These are phyloP conservation scores for Venturiaceae sp. DNA, from an alignment of 2,329 filamentous ascomycete species.

Conservation along the genomic window DNA sequence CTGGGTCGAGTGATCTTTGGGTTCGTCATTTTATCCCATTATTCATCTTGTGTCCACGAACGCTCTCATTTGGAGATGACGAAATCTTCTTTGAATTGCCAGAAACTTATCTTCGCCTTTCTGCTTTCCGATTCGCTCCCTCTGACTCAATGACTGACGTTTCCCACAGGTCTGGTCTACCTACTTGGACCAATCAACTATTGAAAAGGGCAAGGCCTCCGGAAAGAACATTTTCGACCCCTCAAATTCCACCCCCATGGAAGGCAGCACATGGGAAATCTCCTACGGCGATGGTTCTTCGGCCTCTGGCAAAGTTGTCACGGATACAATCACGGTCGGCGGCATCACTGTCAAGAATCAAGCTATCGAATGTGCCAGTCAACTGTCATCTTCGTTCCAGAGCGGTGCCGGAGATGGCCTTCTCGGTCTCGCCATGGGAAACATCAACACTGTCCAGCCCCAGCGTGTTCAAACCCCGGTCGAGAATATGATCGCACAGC, in stretches of 20 bases:
- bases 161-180: slow-evolving; percentile 38
- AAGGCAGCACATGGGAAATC: slow-evolving; percentile 52
- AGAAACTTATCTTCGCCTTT: too few relatives aligned
- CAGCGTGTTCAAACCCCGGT: slow-evolving; percentile 51
- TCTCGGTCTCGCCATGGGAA: slow-evolving; percentile 55
- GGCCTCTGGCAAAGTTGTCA: slow-evolving; percentile 55
- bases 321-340: slow-evolving; percentile 52
- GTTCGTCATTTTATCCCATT: slow-evolving; percentile 10
- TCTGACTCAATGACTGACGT: not conserved
- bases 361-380: slow-evolving; percentile 53
- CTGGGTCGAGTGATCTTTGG: slow-evolving; percentile 50
- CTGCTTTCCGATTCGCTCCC: too few relatives aligned
- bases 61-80: too few relatives aligned
- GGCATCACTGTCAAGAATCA: slow-evolving; percentile 52
- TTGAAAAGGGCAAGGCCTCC: slow-evolving; percentile 19
- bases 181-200: slow-evolving; percentile 29
- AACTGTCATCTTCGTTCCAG: slow-evolving; percentile 48
- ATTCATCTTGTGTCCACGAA: too few relatives aligned
- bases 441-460: slow-evolving; percentile 53
- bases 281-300: slow-evolving; percentile 59
- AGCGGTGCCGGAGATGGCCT: slow-evolving; percentile 52
- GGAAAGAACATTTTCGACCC: slow-evolving; percentile 51
- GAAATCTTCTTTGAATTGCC: too few relatives aligned
- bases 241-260: slow-evolving; percentile 38
- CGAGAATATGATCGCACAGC: slow-evolving; percentile 56